phyloP scores from a whole-genome alignment of 2,329 filamentous ascomycete species.

The Fonsecaea pugnacius region DNA sequence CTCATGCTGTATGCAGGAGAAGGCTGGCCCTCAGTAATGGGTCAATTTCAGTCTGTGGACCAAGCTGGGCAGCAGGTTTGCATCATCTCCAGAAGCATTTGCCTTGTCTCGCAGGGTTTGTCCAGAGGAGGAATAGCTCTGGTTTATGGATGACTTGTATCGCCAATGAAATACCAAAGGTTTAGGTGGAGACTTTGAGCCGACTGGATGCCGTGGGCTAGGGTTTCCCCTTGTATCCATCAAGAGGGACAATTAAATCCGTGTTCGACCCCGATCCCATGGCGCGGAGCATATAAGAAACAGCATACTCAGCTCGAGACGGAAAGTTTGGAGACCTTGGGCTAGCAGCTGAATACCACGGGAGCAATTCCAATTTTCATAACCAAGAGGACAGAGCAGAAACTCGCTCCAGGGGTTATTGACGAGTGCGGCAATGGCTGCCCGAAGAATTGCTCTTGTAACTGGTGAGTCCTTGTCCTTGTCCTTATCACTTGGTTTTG shows the following conservation, averaged over 20 bases:
- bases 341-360: neutral
- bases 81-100: neutral
- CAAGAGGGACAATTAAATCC: neutral
- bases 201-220: neutral
- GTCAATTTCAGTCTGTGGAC: neutral
- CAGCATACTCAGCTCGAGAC: neutral
- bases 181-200: neutral
- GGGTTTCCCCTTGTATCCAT: neutral
- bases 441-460: constrained; percentile 11
- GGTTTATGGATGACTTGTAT: neutral
- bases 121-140: constrained; percentile 10
- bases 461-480: constrained; percentile 20
- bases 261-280: neutral
- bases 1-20: neutral
- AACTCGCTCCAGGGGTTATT: neutral
- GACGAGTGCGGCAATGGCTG: constrained; percentile 12
- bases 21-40: neutral
- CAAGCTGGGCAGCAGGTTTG: neutral
- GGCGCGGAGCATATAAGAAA: neutral
- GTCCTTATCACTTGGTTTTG: neutral
- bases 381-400: neutral
- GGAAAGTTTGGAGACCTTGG: neutral
- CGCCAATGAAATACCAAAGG: neutral
- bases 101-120: constrained; percentile 6
- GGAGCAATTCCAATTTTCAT: neutral